A percentile compares a stretch with the other conserved stretches of the same genome.
Evolutionary conservation across 129 eudicot species (phyloP).

Genomic region (Chrysanthemum lavandulifolium): DNA sequence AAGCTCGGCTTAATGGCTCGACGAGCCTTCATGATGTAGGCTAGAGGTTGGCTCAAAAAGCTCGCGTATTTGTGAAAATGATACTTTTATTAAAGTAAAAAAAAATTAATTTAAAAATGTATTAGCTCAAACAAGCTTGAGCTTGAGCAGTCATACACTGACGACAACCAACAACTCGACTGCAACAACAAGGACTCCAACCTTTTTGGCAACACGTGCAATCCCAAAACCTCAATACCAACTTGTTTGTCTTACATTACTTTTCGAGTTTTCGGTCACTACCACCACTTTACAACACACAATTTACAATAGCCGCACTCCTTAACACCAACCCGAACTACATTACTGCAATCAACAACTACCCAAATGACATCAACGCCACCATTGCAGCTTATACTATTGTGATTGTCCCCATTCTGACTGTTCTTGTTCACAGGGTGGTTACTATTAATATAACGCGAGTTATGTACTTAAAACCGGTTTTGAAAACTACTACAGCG

Average conservation of each 20-base stretch:
- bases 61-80: too few species aligned
- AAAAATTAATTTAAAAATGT: too few species aligned
- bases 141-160: slow-evolving; percentile 50
- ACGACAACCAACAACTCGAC: slow-evolving; percentile 50
- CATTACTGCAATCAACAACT: slow-evolving; percentile 43
- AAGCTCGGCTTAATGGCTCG: too few species aligned
- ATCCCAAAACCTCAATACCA: slow-evolving; percentile 10
- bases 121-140: too few species aligned
- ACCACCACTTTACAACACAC: slow-evolving; percentile 43
- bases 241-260: slow-evolving; percentile 66
- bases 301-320: slow-evolving; percentile 44
- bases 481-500: slow-evolving; percentile 41
- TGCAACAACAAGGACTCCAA: slow-evolving; percentile 41
- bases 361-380: slow-evolving; percentile 36
- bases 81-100: too few species aligned
- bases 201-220: slow-evolving; percentile 40
- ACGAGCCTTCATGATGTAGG: too few species aligned
- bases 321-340: slow-evolving; percentile 35
- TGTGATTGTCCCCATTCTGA: slow-evolving; percentile 49
- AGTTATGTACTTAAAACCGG: slow-evolving; percentile 20
- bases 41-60: too few species aligned
- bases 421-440: slow-evolving; percentile 50
- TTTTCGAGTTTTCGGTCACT: slow-evolving; percentile 62
- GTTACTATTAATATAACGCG: slow-evolving; percentile 56
- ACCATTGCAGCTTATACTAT: slow-evolving; percentile 42